Base-by-base conservation (phyloP, 2,329 filamentous ascomycete species). In the Neocatenulostroma microsporum region DNA sequence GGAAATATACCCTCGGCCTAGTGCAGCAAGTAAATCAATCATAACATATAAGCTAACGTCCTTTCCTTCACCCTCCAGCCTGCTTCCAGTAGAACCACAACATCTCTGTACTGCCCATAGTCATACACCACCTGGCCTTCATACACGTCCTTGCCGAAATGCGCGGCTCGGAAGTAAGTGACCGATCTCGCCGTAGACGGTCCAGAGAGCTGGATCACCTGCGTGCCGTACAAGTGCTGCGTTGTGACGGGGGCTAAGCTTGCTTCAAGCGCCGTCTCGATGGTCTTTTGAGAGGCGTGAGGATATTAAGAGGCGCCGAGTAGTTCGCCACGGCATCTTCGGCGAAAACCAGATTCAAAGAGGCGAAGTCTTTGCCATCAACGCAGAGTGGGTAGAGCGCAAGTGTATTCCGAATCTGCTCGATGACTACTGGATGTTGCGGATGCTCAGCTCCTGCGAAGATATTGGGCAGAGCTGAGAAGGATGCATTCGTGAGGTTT, bases 321-420 rank as follows among this genome's bases (percentile, higher is more conserved):
- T 33, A 38, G 36, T 33, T 33, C 4, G 29, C 36, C n/a, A 38
- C 36, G 5, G 23, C 29, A 21, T 32, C 21, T 5, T 5, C 3
- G 19, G 36, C 21, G 36, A 38, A 38, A 6, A 38, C 21, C 3
- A 21, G 18, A 17, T 11, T 19, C 5, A 37, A 15, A 12, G 27
- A 20, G 13, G 21, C 28, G n/a, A 38, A 33, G 14, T 32, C 36
- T 21, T 38, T 38, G 20, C 35, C 18, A 18, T 37, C 35, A 20
- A 37, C 32, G 11, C 11, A 6, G 5, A 31, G 15, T 7, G 35
- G 35, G 15, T 32, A 37, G 11, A 21, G 15, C 13, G 8, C 20
- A 5, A 37, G 35, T 5, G 28, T 32, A 14, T 34, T 23, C 18
- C 31, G 31, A 11, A 34, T 34, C 19, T 34, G 19, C 6, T 21